Conservation (phyloP, 1,284 basidiomycete genomes). For the Malassezia caprae region DNA sequence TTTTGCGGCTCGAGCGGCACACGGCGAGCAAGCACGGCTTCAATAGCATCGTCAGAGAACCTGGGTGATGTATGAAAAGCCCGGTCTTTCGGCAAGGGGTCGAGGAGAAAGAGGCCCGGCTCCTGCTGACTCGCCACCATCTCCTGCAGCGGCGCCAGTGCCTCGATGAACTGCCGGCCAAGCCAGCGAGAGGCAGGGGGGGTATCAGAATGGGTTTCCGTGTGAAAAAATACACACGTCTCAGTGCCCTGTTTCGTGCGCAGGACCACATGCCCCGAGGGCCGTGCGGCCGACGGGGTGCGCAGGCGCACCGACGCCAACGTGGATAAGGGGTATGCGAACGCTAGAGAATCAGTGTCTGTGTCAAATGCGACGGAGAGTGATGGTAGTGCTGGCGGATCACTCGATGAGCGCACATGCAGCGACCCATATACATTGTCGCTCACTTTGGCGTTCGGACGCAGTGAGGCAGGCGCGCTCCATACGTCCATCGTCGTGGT, state of each 20-base stretch:
- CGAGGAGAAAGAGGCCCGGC: slow-evolving; percentile 74
- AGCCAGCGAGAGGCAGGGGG: slow-evolving; percentile 44
- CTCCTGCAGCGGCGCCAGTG: slow-evolving; percentile 55
- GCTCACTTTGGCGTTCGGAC: slow-evolving; percentile 77
- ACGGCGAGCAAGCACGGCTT: slow-evolving; percentile 13
- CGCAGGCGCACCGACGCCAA: slow-evolving; percentile 28
- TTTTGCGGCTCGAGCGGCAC: not conserved
- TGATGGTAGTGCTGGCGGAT: not conserved
- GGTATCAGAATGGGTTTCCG: slow-evolving; percentile 49
- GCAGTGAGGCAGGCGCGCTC: slow-evolving; percentile 46
- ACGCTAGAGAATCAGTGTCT: slow-evolving; percentile 17
- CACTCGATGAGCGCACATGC: not conserved
- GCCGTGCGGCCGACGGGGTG: not conserved
- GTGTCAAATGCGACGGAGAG: not conserved
- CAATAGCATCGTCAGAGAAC: slow-evolving; percentile 48
- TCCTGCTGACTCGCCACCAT: slow-evolving; percentile 68
- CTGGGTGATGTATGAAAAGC: slow-evolving; percentile 60
- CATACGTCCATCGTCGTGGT: not conserved
- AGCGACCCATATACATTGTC: slow-evolving; percentile 63
- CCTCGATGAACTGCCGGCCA: slow-evolving; percentile 56
- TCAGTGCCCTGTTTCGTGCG: slow-evolving; percentile 26
- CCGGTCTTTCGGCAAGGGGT: slow-evolving; percentile 78
- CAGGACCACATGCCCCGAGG: not conserved
- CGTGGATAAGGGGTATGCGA: slow-evolving; percentile 42
- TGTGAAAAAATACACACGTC: slow-evolving; percentile 11